These are phyloP conservation scores for Penicillium macrosclerotiorum DNA, from an alignment of 495 filamentous ascomycete species.

Conservation along the genomic window DNA sequence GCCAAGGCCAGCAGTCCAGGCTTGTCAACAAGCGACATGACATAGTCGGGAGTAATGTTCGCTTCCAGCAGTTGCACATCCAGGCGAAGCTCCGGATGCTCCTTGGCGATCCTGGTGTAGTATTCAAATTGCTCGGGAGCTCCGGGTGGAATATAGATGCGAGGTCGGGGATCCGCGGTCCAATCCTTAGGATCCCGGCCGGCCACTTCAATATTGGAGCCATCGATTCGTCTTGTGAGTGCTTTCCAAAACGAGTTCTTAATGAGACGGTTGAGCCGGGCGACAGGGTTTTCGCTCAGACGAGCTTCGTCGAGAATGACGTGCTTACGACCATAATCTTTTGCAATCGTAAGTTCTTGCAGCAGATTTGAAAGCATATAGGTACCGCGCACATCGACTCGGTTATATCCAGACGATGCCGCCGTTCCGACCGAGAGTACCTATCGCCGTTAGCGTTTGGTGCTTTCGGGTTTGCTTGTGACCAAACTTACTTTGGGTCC, in stretches of 20 bases:
- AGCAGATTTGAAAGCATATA: constrained; percentile 95
- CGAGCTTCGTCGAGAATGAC: constrained; percentile 85
- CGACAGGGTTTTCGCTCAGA: constrained; percentile 89
- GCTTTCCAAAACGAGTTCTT: constrained; percentile 86
- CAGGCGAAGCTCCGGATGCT: constrained; percentile 75
- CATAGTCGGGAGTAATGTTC: constrained; percentile 70
- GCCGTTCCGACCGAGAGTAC: constrained; percentile 79
- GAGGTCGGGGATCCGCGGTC: constrained; percentile 79
- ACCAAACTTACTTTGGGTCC: constrained; percentile 75
- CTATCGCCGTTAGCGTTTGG: constrained; percentile 31
- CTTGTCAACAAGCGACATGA: constrained; percentile 70
- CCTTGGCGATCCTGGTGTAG: constrained; percentile 71
- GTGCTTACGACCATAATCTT: constrained; percentile 77
- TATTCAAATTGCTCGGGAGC: constrained; percentile 86
- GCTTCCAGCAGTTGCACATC: constrained; percentile 78
- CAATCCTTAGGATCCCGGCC: constrained; percentile 88
- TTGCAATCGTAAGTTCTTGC: constrained; percentile 87
- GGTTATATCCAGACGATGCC: constrained; percentile 79
- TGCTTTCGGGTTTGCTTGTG: background rate
- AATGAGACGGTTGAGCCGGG: constrained; percentile 80
- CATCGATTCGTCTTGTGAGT: constrained; percentile 84
- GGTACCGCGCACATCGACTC: constrained; percentile 83
- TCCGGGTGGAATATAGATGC: constrained; percentile 88
- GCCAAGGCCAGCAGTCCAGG: constrained; percentile 87
- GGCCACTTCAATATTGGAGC: constrained; percentile 78